These are phyloP conservation scores for Sugiyamaella grinbergsii DNA, from an alignment of 1,139 yeast species.

Conservation along the genomic window DNA sequence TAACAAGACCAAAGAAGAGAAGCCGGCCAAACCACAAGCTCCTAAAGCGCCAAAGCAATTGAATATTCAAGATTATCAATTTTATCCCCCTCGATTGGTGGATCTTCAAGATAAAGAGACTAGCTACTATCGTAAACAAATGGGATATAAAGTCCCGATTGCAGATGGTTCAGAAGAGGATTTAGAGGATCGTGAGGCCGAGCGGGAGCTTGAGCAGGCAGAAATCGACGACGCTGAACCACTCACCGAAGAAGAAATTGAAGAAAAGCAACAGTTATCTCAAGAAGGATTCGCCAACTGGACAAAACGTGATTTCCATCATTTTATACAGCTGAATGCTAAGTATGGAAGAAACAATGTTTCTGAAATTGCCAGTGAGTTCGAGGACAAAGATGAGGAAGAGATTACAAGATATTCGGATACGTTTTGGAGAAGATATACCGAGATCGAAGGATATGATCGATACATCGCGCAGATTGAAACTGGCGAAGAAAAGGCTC, in stretches of 20 bases:
- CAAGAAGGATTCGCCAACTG: constrained; percentile 73
- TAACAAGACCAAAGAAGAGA: constrained; percentile 44
- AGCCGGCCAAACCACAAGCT: constrained; percentile 26
- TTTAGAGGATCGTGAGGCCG: constrained; percentile 56
- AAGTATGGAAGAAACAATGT: constrained; percentile 71
- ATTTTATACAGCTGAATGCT: constrained; percentile 79
- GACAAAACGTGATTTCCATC: constrained; percentile 87
- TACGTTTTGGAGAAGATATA: constrained; percentile 74
- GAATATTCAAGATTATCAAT: constrained; percentile 83
- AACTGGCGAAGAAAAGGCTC: constrained; percentile 78
- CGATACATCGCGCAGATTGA: constrained; percentile 85
- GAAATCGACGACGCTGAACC: constrained; percentile 73
- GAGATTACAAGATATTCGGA: constrained; percentile 71
- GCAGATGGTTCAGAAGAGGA: constrained; percentile 49
- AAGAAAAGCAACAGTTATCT: constrained; percentile 60
- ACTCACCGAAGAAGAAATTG: constrained; percentile 72
- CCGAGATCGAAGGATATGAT: constrained; percentile 80
- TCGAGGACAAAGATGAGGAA: constrained; percentile 63
- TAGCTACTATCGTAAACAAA: constrained; percentile 68
- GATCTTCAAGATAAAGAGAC: constrained; percentile 77
- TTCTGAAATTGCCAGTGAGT: constrained; percentile 60
- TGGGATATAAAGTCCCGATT: constrained; percentile 67
- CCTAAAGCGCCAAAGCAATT: constrained; percentile 74
- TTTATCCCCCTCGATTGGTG: constrained; percentile 67
- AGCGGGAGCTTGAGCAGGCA: constrained; percentile 63